phyloP scores from a whole-genome alignment of 2,329 filamentous ascomycete genomes.

The Byssothecium circinans region DNA sequence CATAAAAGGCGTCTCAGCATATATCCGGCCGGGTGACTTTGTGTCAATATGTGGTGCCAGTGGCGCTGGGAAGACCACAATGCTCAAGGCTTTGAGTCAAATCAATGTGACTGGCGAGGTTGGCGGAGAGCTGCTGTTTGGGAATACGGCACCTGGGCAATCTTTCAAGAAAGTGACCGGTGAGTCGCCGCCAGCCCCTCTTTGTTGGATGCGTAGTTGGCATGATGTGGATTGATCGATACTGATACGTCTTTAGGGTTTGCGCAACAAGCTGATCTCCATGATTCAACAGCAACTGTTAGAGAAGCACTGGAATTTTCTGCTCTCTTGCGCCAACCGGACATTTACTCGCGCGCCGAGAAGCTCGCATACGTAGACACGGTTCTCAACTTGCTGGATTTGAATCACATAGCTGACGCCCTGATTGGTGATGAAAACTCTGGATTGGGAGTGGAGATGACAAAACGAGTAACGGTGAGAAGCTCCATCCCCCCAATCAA shows the following conservation, averaged over 20 bases:
- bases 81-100: constrained; percentile 36
- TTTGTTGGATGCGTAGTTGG: constrained; percentile 65
- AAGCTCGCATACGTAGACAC: constrained; percentile 64
- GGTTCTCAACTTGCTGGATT: constrained; percentile 59
- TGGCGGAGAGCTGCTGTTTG: background rate
- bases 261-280: constrained; percentile 66
- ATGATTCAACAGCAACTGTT: constrained; percentile 59
- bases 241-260: constrained; percentile 82
- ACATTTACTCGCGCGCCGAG: constrained; percentile 54
- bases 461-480: constrained; percentile 58
- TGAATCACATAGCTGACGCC: constrained; percentile 61
- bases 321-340: constrained; percentile 60
- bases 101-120: background rate
- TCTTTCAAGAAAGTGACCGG: constrained; percentile 64
- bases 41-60: constrained; percentile 44
- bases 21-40: constrained; percentile 57
- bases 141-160: constrained; percentile 55
- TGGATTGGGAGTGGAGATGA: constrained; percentile 62
- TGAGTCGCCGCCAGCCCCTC: constrained; percentile 66
- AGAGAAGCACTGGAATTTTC: constrained; percentile 63
- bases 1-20: constrained; percentile 56
- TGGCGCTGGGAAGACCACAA: constrained; percentile 40
- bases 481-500: no score
- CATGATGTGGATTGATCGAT: constrained; percentile 73
- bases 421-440: constrained; percentile 58